These are phyloP conservation scores for Ogataea paraovalis DNA, from an alignment of 805 yeast genomes.

Conservation along the genomic window DNA sequence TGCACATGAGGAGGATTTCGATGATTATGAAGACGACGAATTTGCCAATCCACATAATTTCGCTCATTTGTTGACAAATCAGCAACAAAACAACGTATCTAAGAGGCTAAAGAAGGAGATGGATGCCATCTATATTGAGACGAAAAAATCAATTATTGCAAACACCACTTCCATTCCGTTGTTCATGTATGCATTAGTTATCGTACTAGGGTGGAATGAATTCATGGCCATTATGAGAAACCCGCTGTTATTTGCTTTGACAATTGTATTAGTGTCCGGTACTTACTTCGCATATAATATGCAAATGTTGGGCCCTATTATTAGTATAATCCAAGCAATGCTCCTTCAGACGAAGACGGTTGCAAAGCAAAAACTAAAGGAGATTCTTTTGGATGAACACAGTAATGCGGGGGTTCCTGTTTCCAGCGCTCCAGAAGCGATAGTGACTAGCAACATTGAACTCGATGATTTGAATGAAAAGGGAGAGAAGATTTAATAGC, in stretches of 20 bases:
- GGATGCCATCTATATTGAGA: slow-evolving; percentile 78
- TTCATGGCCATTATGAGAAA: slow-evolving; percentile 82
- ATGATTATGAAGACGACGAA: slow-evolving; percentile 39
- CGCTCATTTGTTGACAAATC: slow-evolving; percentile 52
- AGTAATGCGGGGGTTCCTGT: slow-evolving; percentile 1
- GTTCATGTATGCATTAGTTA: slow-evolving; percentile 68
- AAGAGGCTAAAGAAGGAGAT: slow-evolving; percentile 67
- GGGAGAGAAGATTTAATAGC: not conserved
- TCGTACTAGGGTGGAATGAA: slow-evolving; percentile 93
- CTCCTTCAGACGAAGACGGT: slow-evolving; percentile 52
- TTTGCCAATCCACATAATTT: slow-evolving; percentile 37
- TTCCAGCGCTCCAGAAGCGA: not conserved
- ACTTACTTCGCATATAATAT: slow-evolving; percentile 63
- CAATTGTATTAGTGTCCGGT: slow-evolving; percentile 55
- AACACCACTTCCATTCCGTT: slow-evolving; percentile 78
- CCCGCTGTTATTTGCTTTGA: slow-evolving; percentile 71
- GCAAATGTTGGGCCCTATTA: slow-evolving; percentile 74
- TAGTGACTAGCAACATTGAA: slow-evolving; percentile 7
- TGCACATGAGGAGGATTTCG: slow-evolving; percentile 33
- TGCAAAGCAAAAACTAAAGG: slow-evolving; percentile 57
- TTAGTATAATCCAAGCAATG: slow-evolving; percentile 54
- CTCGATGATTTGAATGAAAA: slow-evolving; percentile 7
- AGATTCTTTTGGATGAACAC: slow-evolving; percentile 50
- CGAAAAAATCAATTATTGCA: slow-evolving; percentile 80
- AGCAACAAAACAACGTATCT: slow-evolving; percentile 53